Evolutionary conservation across 2,329 filamentous ascomycete species (phyloP).

Genomic region (Huntiella savannae): DNA sequence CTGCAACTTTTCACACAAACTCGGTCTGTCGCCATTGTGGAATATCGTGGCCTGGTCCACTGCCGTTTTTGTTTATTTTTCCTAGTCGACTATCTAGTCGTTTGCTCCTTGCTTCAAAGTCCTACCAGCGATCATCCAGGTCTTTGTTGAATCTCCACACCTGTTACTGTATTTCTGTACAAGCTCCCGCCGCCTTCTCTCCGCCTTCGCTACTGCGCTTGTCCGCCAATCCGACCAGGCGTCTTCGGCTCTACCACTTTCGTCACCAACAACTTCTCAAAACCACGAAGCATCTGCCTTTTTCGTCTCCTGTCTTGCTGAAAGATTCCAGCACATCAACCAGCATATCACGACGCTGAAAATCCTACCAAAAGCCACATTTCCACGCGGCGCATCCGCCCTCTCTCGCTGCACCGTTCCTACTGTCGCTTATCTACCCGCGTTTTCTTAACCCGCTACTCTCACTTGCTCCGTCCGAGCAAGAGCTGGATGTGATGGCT

Average conservation of each 20-base stretch:
- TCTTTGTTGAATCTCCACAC: not conserved
- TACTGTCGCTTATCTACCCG: not conserved
- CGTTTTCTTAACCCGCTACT: slow-evolving; percentile 1
- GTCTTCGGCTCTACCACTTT: not conserved
- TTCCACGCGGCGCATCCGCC: slow-evolving; percentile 8
- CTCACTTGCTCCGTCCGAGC: slow-evolving; percentile 8
- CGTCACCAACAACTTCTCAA: not conserved
- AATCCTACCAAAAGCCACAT: slow-evolving; percentile 7
- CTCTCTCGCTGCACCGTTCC: not conserved
- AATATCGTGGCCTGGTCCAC: too few species aligned
- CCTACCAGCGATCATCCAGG: too few species aligned
- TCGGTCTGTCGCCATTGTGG: too few species aligned
- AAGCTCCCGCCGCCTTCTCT: not conserved
- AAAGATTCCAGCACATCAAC: not conserved
- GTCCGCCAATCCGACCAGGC: not conserved
- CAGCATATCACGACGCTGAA: not conserved
- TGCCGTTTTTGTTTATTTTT: too few species aligned
- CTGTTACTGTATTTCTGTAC: not conserved
- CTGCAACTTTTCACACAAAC: too few species aligned
- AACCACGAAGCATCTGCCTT: not conserved
- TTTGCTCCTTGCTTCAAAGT: too few species aligned
- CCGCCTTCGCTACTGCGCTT: slow-evolving; percentile 1
- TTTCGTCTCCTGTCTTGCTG: slow-evolving; percentile 1
- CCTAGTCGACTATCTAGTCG: too few species aligned
- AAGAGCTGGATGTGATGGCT: slow-evolving; percentile 26